Conservation (phyloP, 2,329 filamentous ascomycete genomes). For the Talaromyces sp. region DNA sequence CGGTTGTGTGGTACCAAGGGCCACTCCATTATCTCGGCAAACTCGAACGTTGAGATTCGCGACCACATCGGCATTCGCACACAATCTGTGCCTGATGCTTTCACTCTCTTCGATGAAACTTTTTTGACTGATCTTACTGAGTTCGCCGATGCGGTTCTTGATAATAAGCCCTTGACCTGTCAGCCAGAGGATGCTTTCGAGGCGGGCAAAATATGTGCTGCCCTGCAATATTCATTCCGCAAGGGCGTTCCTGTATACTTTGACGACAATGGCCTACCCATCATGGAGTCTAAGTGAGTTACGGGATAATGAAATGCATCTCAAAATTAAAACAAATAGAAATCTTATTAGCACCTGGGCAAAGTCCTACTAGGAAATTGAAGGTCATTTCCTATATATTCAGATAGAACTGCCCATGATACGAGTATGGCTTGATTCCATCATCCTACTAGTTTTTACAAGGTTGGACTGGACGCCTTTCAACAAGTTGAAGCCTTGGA, state of each 20-base stretch:
- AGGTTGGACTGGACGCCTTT: too few species aligned
- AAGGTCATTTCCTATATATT: too few species aligned
- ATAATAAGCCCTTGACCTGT: conserved; percentile 18
- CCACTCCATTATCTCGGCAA: conserved; percentile 23
- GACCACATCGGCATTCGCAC: conserved; percentile 15
- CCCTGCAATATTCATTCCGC: conserved; percentile 17
- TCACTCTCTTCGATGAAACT: conserved; percentile 16
- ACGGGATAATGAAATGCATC: too few species aligned
- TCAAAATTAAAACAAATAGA: too few species aligned
- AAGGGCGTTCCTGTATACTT: conserved; percentile 18
- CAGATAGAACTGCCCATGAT: too few species aligned
- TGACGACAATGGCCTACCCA: conserved; percentile 15
- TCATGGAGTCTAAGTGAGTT: conserved; percentile 8
- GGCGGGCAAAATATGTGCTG: conserved; percentile 18
- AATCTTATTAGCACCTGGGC: too few species aligned
- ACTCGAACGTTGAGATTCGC: conserved; percentile 19
- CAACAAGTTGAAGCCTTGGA: too few species aligned
- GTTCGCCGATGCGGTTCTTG: conserved; percentile 16
- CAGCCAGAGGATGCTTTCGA: conserved; percentile 18
- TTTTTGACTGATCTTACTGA: conserved; percentile 16
- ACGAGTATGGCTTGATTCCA: too few species aligned
- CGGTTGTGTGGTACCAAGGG: conserved; percentile 41
- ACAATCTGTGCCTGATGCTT: conserved; percentile 16
- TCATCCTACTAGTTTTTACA: too few species aligned
- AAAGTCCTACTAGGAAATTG: too few species aligned